Evolutionary conservation across 768 basidiomycete genomes (phyloP).

Genomic region (Calocybe gangraenosa): DNA sequence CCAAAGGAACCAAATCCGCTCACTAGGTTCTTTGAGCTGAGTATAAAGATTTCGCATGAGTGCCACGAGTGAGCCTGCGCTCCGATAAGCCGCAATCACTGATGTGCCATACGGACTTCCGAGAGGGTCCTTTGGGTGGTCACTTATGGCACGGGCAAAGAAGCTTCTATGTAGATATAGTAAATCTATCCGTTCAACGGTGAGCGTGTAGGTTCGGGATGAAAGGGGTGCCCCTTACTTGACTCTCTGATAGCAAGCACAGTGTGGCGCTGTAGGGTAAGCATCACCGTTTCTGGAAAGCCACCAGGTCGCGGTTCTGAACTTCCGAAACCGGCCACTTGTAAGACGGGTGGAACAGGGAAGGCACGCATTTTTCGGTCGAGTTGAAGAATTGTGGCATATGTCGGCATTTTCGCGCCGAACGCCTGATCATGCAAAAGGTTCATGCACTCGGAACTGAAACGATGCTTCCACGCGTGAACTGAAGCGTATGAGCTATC

Average conservation of each 20-base stretch:
- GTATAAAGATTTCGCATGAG: slow-evolving; percentile 65
- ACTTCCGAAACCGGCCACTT: slow-evolving; percentile 63
- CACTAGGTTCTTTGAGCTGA: slow-evolving; percentile 58
- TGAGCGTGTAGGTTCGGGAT: not conserved
- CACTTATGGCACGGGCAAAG: slow-evolving; percentile 68
- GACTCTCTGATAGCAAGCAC: slow-evolving; percentile 66
- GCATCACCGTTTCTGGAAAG: slow-evolving; percentile 44
- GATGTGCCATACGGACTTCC: slow-evolving; percentile 71
- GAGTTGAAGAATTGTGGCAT: slow-evolving; percentile 61
- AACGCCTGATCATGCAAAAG: slow-evolving; percentile 69
- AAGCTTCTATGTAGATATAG: slow-evolving; percentile 71
- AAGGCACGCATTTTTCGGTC: slow-evolving; percentile 66
- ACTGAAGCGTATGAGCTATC: slow-evolving; percentile 29
- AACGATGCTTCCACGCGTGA: slow-evolving; percentile 68
- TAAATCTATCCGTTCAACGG: slow-evolving; percentile 41
- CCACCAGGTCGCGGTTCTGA: slow-evolving; percentile 42
- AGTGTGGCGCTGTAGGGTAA: slow-evolving; percentile 63
- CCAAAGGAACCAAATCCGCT: slow-evolving; percentile 64
- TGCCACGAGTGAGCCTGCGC: slow-evolving; percentile 66
- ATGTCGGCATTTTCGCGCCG: slow-evolving; percentile 64
- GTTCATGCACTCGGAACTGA: slow-evolving; percentile 65
- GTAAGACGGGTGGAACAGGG: slow-evolving; percentile 61
- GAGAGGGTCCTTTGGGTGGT: slow-evolving; percentile 70
- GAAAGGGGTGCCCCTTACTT: slow-evolving; percentile 39
- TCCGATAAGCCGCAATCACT: slow-evolving; percentile 71